Conservation (phyloP, 2,329 filamentous ascomycete genomes). For the Paecilomyces variotii region DNA sequence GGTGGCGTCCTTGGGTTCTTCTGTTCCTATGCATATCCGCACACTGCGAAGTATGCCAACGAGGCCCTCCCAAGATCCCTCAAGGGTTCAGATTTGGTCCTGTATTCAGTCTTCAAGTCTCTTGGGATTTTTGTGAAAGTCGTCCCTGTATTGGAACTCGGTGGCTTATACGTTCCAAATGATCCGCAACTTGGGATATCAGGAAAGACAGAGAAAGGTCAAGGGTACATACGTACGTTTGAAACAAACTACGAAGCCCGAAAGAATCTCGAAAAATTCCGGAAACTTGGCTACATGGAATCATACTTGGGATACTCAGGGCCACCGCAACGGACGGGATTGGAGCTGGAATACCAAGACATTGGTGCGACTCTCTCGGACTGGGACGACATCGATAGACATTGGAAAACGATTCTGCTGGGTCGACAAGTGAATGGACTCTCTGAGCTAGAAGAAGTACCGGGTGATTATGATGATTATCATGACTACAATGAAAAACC, state of each 20-base stretch:
- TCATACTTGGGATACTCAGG: not conserved
- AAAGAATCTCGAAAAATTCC: not conserved
- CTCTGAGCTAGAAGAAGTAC: not conserved
- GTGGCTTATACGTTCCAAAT: not conserved
- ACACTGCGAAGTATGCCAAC: conserved; percentile 20
- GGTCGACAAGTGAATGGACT: conserved; percentile 1
- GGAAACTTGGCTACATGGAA: not conserved
- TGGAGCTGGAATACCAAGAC: not conserved
- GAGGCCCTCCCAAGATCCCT: conserved; percentile 27
- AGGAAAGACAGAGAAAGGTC: not conserved
- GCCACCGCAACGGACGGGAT: not conserved
- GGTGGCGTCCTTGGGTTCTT: conserved; percentile 39
- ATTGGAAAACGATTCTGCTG: conserved; percentile 5
- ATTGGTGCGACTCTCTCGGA: not conserved
- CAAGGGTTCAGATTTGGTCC: conserved; percentile 41
- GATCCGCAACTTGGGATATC: not conserved
- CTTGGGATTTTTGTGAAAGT: conserved; percentile 24
- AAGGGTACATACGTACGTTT: too few relatives aligned
- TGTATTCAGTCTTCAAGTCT: conserved; percentile 31
- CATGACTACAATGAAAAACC: not conserved
- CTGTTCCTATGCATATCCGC: conserved; percentile 43
- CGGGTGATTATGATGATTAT: not conserved
- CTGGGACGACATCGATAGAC: conserved; percentile 1
- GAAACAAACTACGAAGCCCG: not conserved
- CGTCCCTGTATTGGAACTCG: conserved; percentile 18